These are phyloP conservation scores for Schizochytrium sp. DNA, from an alignment of 108 stramenopile species.

Conservation along the genomic window DNA sequence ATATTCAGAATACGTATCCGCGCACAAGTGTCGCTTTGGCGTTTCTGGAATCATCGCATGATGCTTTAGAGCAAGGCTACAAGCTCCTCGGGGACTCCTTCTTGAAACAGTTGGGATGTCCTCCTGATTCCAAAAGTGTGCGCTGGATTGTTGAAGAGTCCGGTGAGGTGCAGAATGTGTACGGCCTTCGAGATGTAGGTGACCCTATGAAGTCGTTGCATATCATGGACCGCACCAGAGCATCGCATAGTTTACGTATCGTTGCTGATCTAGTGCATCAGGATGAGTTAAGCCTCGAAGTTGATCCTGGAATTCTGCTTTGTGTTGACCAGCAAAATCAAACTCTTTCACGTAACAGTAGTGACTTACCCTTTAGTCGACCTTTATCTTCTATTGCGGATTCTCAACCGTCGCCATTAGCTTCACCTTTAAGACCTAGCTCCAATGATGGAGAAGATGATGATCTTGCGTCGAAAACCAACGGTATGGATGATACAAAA, in stretches of 20 bases:
- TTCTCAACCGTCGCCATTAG: no score
- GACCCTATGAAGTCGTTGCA: background rate
- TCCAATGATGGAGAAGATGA: no score
- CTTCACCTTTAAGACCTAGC: no score
- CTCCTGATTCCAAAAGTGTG: background rate
- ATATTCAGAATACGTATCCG: background rate
- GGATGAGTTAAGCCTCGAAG: background rate
- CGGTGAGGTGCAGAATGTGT: background rate
- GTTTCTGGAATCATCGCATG: background rate
- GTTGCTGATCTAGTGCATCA: background rate
- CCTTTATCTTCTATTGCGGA: no score
- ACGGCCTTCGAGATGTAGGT: background rate
- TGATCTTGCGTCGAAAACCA: no score
- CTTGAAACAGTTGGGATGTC: background rate
- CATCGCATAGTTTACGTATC: background rate
- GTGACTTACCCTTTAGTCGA: no score
- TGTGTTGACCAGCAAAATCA: background rate
- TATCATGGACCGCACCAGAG: background rate
- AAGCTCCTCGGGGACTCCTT: background rate
- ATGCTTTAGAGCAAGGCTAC: background rate
- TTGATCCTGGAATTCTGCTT: background rate
- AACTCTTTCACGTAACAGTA: background rate
- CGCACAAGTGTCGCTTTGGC: background rate
- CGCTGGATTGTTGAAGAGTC: constrained; percentile 5
- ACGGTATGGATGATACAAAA: no score